phyloP scores from a whole-genome alignment of 805 yeast genomes.

The Pichia ethanolica region DNA sequence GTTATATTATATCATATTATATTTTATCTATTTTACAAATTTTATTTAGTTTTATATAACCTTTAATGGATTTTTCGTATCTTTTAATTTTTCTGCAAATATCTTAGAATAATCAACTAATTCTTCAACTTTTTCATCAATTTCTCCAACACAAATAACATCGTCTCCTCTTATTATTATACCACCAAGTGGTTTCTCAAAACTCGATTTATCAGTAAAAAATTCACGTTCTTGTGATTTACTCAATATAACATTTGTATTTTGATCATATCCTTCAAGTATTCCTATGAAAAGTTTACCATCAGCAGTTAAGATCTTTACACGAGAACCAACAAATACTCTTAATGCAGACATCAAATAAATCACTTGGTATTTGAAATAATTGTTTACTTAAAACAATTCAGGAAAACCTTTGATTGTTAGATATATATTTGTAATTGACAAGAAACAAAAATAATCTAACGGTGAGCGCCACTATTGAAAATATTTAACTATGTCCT shows the following conservation, averaged over 20 bases:
- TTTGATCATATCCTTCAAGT: slow-evolving; percentile 56
- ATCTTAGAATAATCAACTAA: slow-evolving; percentile 34
- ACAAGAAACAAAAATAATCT: too few relatives aligned
- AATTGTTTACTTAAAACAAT: too few relatives aligned
- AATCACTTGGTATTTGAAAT: neutral
- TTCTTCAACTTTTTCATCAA: slow-evolving; percentile 37
- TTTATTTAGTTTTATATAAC: too few relatives aligned
- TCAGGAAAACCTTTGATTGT: too few relatives aligned
- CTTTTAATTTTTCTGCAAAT: slow-evolving; percentile 19
- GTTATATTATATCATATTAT: too few relatives aligned
- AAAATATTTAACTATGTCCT: too few relatives aligned
- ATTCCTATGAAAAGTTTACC: slow-evolving; percentile 44
- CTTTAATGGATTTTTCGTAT: slow-evolving; percentile 25
- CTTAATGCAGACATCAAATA: slow-evolving; percentile 5
- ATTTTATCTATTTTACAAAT: neutral
- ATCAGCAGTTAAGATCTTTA: slow-evolving; percentile 50
- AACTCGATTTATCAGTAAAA: slow-evolving; percentile 31
- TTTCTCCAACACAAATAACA: slow-evolving; percentile 48
- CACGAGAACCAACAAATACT: slow-evolving; percentile 26
- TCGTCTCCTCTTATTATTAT: slow-evolving; percentile 52
- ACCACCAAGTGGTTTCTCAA: slow-evolving; percentile 38
- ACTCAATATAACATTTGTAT: slow-evolving; percentile 51
- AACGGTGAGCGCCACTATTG: too few relatives aligned
- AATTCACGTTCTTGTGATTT: slow-evolving; percentile 46
- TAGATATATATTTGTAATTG: too few relatives aligned